Evolutionary conservation across 768 basidiomycete genomes (phyloP).

Genomic region (Suillus lakei): DNA sequence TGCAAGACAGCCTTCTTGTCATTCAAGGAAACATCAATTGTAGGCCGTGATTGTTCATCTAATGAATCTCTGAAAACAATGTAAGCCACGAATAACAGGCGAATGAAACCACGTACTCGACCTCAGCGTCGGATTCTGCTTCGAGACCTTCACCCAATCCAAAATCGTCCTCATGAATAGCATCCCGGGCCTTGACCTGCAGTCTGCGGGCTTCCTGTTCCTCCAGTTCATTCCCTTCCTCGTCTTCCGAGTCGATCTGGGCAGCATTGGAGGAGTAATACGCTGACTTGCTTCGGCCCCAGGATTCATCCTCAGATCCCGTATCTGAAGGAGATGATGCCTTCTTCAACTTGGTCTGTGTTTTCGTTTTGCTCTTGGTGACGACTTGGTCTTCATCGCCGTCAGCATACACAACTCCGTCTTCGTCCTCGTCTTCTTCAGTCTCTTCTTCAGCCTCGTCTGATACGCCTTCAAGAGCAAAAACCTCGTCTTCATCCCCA

Average conservation of each 20-base stretch:
- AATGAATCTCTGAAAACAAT: constrained; percentile 19
- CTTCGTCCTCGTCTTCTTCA: constrained; percentile 38
- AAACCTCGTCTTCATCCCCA: constrained; percentile 82
- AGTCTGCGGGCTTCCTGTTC: constrained; percentile 85
- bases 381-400: constrained; percentile 25
- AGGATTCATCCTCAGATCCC: constrained; percentile 65
- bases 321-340: constrained; percentile 22
- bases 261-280: constrained; percentile 90
- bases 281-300: constrained; percentile 79
- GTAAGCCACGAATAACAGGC: background rate
- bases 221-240: constrained; percentile 87
- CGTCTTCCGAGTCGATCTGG: constrained; percentile 82
- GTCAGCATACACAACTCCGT: constrained; percentile 21
- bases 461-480: constrained; percentile 66
- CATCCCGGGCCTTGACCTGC: constrained; percentile 75
- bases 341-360: constrained; percentile 21
- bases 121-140: constrained; percentile 28
- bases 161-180: constrained; percentile 79
- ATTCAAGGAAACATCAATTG: constrained; percentile 41
- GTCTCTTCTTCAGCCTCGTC: constrained; percentile 47
- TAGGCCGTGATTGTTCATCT: constrained; percentile 8
- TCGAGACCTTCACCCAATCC: constrained; percentile 72
- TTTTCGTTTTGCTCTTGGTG: constrained; percentile 5
- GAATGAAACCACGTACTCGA: constrained; percentile 29
- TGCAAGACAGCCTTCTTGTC: constrained; percentile 67